A percentile compares a stretch with the other conserved stretches of the same genome.
phyloP scores from a whole-genome alignment of 345 rosid species.

The Passiflora organensis region DNA sequence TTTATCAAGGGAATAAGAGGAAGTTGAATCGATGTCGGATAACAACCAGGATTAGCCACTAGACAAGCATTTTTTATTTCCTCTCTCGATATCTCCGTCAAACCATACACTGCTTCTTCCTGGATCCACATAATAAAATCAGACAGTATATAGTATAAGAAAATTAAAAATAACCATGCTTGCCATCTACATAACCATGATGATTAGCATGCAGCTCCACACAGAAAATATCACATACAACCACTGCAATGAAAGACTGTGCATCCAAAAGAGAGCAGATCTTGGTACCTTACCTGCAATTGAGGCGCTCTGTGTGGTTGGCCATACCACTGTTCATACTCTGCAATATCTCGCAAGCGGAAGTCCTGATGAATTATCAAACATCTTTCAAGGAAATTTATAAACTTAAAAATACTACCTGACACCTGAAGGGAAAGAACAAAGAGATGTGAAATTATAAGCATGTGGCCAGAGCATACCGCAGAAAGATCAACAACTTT shows the following conservation, averaged over 20 bases:
- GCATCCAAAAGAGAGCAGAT: neutral
- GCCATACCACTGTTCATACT: conserved; percentile 97
- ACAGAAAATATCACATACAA: neutral
- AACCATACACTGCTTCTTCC: conserved; percentile 91
- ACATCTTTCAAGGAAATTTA: neutral
- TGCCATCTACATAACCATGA: too few species aligned
- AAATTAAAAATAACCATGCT: too few species aligned
- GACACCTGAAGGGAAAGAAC: neutral
- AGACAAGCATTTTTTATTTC: conserved; percentile 59
- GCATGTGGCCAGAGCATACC: conserved; percentile 35
- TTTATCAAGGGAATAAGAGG: conserved; percentile 85
- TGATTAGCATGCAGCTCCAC: neutral
- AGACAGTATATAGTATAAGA: neutral
- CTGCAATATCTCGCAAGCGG: conserved; percentile 59
- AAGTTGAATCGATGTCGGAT: conserved; percentile 93
- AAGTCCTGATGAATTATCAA: conserved; percentile 50
- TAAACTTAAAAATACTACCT: neutral
- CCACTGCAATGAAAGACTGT: neutral
- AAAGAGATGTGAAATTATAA: neutral
- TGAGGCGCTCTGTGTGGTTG: conserved; percentile 82
- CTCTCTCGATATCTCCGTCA: conserved; percentile 80
- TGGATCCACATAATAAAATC: conserved; percentile 21
- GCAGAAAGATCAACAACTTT: conserved; percentile 97
- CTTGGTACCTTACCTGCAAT: conserved; percentile 51
- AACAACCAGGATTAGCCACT: conserved; percentile 98